Base-by-base conservation (phyloP, 1,284 basidiomycete genomes). In the Agroathelia rolfsii region DNA sequence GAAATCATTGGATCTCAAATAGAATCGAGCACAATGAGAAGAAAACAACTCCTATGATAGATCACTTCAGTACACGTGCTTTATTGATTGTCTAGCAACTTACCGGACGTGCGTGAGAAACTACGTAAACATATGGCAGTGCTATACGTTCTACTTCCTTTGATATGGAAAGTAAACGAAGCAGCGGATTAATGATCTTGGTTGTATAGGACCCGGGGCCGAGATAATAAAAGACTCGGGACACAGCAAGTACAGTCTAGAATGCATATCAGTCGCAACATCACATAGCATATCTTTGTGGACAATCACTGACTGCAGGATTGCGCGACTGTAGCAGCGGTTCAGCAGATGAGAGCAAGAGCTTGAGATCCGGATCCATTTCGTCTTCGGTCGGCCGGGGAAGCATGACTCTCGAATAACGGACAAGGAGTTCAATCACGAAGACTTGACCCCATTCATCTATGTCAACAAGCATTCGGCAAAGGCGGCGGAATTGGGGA, bases 381-480 rank as follows among this genome's bases (percentile, higher is more conserved):
- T 77, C 72, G 32, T 69, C 62, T 9, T 45, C 44, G 4, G 61
- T 59, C 1, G 90, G 87, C 44, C 81, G 72, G 18, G 80, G 66
- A 24, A 95, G 69, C 84, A 94, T 92, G 0, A 69, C 71, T 31
- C 90, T 64, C 1, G 78, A 83, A 52, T 99, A 99, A 38, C 83
- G 66, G 28, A 79, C 59, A 23, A 98, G 66, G 6, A 96, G 67
- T 23, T 83, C 72, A 34, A 95, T 62, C 6, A 92, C 59, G 26
- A 81, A 73, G 4, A 85, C 71, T 54, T 97, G 95, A 0, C 88
- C 89, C 94, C 94, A 98, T 52, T 95, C 92, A 49, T 98, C 94
- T 11, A 85, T 81, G 47, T 99, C 93, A 19, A 87, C 69, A 1
- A 98, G 62, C 10, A 86, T 69, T 28, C 73, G 70, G 50, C 90